Evolutionary conservation across 192 early-diverging fungal species (phyloP), one percentile per base, ranked within the genome.

Genomic region (Haplosporangium gracile): DNA sequence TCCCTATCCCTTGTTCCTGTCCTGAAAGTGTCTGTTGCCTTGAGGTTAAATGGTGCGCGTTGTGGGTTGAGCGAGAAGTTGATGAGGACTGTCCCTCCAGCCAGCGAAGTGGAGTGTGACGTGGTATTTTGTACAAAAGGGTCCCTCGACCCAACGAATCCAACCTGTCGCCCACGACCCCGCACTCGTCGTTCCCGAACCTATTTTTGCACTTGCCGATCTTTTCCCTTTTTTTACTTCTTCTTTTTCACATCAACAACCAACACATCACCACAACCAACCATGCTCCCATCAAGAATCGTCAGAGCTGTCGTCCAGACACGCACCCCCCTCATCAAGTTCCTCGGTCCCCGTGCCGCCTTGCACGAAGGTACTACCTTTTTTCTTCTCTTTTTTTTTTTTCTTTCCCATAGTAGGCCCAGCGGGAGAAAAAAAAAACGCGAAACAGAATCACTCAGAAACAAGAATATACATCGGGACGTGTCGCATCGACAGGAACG

Each of bases 261-360:
- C 20, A 32, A 70, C 34, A 36, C 39, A 6, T n/a, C n/a, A 26
- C 36, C 42, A 9, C 68, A 22, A 36, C 2, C n/a, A 69, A 72
- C 16, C 70, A 79, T 79, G 77, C 70, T 79, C 24, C 77, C 77
- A n/a, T 79, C 77, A 70, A 79, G 69, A n/a, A 51, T 72, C n/a
- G 47, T 38, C 18, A 43, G 63, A 47, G 70, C 72, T 32, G 51
- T 29, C 70, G 74, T 70, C 55, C 70, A 71, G 70, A 47, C 72
- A 36, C 83, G 77, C 75, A 76, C 70, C 53, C 83, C 83, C 32
- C 74, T 86, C 36, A 86, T 86, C 45, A 86, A 86, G 68, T 86
- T 86, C 70, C 55, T 86, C 45, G 83, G 83, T 11, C 83, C 83
- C 45, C 79, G 83, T 43, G 76, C 69, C 49, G 77, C 77, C 16